Conservation (phyloP, 805 yeast species). For the Ascoidea rubescens region DNA sequence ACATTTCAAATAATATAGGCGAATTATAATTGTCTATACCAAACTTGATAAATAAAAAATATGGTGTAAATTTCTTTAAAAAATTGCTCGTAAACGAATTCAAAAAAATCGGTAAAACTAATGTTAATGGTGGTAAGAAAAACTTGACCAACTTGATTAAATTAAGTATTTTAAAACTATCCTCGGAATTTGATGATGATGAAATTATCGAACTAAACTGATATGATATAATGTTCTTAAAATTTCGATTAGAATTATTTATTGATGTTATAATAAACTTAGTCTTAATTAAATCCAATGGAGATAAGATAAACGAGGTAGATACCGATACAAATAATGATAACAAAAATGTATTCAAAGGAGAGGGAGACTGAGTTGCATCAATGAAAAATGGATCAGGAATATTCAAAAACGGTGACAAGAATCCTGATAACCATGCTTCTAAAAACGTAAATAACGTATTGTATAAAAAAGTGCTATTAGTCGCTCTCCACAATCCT, state of each 20-base stretch:
- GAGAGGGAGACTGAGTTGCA: slow-evolving; percentile 66
- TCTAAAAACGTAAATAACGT: slow-evolving; percentile 67
- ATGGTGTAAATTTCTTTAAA: slow-evolving; percentile 55
- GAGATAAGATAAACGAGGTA: slow-evolving; percentile 62
- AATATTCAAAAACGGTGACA: slow-evolving; percentile 66
- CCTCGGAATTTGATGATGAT: background rate
- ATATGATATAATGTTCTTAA: slow-evolving; percentile 14
- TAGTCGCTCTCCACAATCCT: slow-evolving; percentile 61
- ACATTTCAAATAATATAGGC: slow-evolving; percentile 43
- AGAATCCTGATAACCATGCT: slow-evolving; percentile 84
- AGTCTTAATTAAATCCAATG: slow-evolving; percentile 71
- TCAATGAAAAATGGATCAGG: slow-evolving; percentile 88
- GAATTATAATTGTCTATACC: slow-evolving; percentile 56
- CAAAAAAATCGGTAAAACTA: slow-evolving; percentile 55
- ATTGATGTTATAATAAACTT: slow-evolving; percentile 62
- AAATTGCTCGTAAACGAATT: slow-evolving; percentile 47
- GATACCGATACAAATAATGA: slow-evolving; percentile 59
- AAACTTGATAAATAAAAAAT: slow-evolving; percentile 39
- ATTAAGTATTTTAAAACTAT: background rate
- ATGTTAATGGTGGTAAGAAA: slow-evolving; percentile 39
- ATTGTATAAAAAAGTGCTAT: slow-evolving; percentile 66
- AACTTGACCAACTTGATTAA: slow-evolving; percentile 33
- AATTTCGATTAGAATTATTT: slow-evolving; percentile 15
- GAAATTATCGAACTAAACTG: slow-evolving; percentile 43
- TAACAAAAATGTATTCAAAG: slow-evolving; percentile 49